Evolutionary conservation across 2,329 filamentous ascomycete species (phyloP).

Genomic region (Chalara sp.): DNA sequence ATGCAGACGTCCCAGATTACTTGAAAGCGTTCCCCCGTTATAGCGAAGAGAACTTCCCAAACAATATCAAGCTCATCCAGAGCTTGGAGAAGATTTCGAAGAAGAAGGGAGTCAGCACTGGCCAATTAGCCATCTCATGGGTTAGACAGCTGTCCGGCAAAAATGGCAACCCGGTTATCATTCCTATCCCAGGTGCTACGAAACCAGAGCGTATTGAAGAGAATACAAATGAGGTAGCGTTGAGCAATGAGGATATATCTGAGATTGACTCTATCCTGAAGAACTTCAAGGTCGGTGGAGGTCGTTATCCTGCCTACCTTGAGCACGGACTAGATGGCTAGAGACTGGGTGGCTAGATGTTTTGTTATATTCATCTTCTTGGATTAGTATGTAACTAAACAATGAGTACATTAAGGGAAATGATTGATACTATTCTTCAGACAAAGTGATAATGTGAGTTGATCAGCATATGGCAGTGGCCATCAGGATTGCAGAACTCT

Average conservation of each 20-base stretch:
- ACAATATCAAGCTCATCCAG: slow-evolving; percentile 56
- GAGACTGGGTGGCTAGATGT: slow-evolving; percentile 7
- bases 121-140: slow-evolving; percentile 62
- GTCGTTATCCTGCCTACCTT: slow-evolving; percentile 34
- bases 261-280: slow-evolving; percentile 43
- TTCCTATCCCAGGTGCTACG: slow-evolving; percentile 62
- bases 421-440: too few species aligned
- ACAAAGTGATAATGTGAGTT: too few species aligned
- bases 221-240: slow-evolving; percentile 45
- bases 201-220: slow-evolving; percentile 50
- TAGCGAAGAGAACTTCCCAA: slow-evolving; percentile 52
- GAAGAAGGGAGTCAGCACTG: slow-evolving; percentile 51
- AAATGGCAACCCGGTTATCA: slow-evolving; percentile 34
- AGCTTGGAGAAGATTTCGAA: slow-evolving; percentile 51
- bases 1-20: slow-evolving; percentile 49
- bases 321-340: slow-evolving; percentile 8
- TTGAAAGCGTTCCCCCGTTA: slow-evolving; percentile 54
- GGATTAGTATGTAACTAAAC: too few species aligned
- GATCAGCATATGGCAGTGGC: not conserved
- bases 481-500: slow-evolving; percentile 27
- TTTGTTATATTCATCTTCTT: not conserved
- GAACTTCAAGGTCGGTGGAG: slow-evolving; percentile 41
- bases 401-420: too few species aligned
- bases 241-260: slow-evolving; percentile 43
- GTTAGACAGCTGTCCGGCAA: slow-evolving; percentile 21